Evolutionary conservation across 2,329 filamentous ascomycete genomes (phyloP), one percentile per base, ranked within the genome.

Genomic region (Penicillium rolfsii): DNA sequence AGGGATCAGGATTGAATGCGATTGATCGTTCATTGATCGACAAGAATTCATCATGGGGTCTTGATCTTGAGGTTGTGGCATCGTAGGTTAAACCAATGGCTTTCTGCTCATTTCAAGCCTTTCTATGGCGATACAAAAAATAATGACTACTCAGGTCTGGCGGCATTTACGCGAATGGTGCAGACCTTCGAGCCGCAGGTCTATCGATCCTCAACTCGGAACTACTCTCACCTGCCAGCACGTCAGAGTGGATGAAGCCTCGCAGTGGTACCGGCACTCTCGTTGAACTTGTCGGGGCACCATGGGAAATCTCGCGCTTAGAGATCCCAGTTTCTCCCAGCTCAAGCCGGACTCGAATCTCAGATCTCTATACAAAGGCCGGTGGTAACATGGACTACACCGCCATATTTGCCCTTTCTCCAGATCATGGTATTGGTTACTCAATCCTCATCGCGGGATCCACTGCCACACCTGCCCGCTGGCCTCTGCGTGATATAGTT

Each of bases 221-320:
- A 6, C 33, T 62, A 3, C 46, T 62, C 14, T 59, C 60, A 0
- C 45, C 45, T 9, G 45, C 60, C 30, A 56, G 53, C 11, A 59
- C 41, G 3, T 57, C 60, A 33, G 52, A 59, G 35, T 62, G 60
- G 60, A 62, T 62, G 60, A 62, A 62, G n/a, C 60, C 60, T 14
- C 60, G 49, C 33, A 59, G 60, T 28, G 60, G 52, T 8, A 62
- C 60, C 2, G 56, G 60, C 1, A 41, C 28, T 4, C 22, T 62
- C 9, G 60, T 62, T 19, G 60, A 62, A n/a, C 56, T 62, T 24
- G 60, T 62, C 48, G 60, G 60, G 1, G 60, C 60, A 24, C 60
- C 60, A 1, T 62, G 60, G 60, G 60, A 62, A 33, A 59, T 62
- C 9, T 48, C 56, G 4, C 60, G 60, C 2, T 38, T 62, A 4